Conservation (phyloP, 2,329 filamentous ascomycete species). For the Botrytis paeoniae region DNA sequence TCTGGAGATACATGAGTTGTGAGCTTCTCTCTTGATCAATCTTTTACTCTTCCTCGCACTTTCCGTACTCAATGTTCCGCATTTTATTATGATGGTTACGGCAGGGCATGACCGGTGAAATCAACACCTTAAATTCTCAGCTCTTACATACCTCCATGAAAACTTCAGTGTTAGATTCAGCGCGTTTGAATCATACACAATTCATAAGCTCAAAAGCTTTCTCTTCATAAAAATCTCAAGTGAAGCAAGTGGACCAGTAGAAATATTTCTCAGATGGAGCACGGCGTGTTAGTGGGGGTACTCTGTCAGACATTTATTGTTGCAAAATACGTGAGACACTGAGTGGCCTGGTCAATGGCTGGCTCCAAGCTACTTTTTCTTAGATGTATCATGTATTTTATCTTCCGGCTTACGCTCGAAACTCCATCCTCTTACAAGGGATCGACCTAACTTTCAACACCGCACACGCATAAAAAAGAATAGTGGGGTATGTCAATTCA, state of each 20-base stretch:
- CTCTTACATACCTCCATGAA: too few species aligned
- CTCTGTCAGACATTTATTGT: too few species aligned
- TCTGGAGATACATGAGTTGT: background rate
- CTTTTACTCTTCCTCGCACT: background rate
- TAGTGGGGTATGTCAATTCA: background rate
- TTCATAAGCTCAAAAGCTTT: background rate
- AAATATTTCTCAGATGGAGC: background rate
- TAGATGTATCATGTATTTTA: background rate
- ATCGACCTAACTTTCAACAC: background rate
- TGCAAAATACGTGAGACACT: too few species aligned
- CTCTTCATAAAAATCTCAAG: background rate
- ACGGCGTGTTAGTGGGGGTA: rapidly evolving
- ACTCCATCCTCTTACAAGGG: background rate
- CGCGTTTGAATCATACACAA: background rate
- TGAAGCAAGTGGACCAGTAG: background rate
- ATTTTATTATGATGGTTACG: rapidly evolving
- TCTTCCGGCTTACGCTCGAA: too few species aligned
- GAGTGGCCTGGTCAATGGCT: background rate
- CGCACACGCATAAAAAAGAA: background rate
- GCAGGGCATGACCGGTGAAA: background rate
- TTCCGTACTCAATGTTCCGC: too few species aligned
- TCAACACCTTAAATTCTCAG: background rate
- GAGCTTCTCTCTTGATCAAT: background rate
- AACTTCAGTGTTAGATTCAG: background rate
- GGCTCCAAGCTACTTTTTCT: background rate